Conservation (phyloP, 768 basidiomycete genomes). For the Mycena kentingensis region DNA sequence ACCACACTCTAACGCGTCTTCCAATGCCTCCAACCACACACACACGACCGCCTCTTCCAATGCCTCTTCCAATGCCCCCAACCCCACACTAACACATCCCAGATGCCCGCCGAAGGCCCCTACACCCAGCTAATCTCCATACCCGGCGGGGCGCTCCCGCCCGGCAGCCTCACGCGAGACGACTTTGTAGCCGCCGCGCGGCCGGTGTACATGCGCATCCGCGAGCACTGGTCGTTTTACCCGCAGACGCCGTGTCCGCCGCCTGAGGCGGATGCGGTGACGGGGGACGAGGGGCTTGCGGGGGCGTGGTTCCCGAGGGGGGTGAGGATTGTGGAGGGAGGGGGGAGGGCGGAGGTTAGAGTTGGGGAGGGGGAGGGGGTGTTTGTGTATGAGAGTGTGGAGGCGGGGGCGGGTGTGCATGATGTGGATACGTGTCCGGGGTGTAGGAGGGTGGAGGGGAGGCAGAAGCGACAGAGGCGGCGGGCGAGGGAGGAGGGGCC, state of each 20-base stretch:
- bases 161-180: conserved; percentile 23
- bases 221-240: conserved; percentile 43
- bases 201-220: conserved; percentile 48
- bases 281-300: conserved; percentile 38
- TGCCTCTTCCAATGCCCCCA: not conserved
- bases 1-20: too few relatives aligned
- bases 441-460: conserved; percentile 5
- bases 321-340: not conserved
- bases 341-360: conserved; percentile 3
- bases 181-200: conserved; percentile 32
- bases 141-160: conserved; percentile 17
- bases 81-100: not conserved
- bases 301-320: conserved; percentile 42
- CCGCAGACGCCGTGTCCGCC: conserved; percentile 9
- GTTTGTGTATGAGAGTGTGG: conserved; percentile 7
- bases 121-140: conserved; percentile 29
- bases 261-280: conserved; percentile 5
- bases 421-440: conserved; percentile 9
- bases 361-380: not conserved
- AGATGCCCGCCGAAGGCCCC: conserved; percentile 34
- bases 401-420: conserved; percentile 11
- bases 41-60: not conserved
- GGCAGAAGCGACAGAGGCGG: conserved; percentile 2
- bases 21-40: not conserved
- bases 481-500: not conserved